A percentile compares a stretch with the other conserved stretches of the same genome.
Evolutionary conservation across 169 alveolate species (phyloP).

Genomic region (Plasmodium knowlesi): DNA sequence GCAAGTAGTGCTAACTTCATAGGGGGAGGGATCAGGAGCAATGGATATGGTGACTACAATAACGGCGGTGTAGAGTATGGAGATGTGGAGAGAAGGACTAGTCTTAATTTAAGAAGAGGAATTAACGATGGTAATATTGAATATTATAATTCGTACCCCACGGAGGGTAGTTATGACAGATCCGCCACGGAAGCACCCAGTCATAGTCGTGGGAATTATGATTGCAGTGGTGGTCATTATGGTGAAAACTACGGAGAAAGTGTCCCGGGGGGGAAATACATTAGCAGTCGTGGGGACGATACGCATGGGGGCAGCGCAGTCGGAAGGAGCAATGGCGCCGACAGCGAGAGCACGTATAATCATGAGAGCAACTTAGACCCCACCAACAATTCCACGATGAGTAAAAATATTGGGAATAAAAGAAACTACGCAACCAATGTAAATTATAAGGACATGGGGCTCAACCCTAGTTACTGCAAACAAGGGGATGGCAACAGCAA

Average conservation of each 20-base stretch:
- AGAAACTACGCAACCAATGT: not conserved
- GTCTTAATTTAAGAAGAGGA: not conserved
- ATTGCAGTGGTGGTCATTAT: not conserved
- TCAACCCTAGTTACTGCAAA: not conserved
- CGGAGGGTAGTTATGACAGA: not conserved
- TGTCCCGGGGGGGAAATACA: not conserved
- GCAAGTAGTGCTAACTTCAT: not conserved
- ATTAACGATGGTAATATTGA: not conserved
- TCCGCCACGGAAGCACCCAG: not conserved
- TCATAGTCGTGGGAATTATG: not conserved
- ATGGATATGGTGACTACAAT: not conserved
- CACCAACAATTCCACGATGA: not conserved
- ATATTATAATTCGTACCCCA: not conserved
- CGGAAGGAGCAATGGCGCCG: not conserved
- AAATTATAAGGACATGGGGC: not conserved
- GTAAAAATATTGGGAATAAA: not conserved
- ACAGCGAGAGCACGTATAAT: not conserved
- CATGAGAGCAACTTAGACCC: not conserved
- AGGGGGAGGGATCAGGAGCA: not conserved
- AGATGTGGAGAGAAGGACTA: not conserved
- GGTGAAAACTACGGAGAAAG: not conserved
- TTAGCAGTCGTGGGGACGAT: not conserved
- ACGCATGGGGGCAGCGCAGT: not conserved
- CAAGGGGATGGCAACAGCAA: not conserved
- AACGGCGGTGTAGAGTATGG: not conserved